These are phyloP conservation scores for Cutaneotrichosporon mucoides DNA, from an alignment of 1,284 basidiomycete genomes.

Conservation along the genomic window DNA sequence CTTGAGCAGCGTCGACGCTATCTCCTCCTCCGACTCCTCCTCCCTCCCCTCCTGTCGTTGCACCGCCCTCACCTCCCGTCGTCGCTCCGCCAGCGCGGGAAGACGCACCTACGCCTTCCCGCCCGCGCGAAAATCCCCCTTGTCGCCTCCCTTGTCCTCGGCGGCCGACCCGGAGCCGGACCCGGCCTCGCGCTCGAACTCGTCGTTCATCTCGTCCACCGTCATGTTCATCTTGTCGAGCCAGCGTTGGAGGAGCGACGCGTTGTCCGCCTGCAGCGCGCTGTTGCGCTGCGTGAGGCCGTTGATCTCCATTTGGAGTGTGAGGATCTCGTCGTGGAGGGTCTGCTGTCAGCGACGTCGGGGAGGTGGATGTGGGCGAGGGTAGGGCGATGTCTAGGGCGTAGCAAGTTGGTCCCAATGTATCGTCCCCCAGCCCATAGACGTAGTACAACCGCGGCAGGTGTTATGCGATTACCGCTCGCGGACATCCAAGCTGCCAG, in stretches of 20 bases:
- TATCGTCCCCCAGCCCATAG: no score
- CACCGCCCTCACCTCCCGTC: background rate
- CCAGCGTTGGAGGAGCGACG: conserved; percentile 89
- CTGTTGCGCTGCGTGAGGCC: conserved; percentile 84
- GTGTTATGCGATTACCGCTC: no score
- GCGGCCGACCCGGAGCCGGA: background rate
- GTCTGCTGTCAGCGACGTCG: conserved; percentile 59
- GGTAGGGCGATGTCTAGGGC: no score
- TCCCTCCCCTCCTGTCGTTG: background rate
- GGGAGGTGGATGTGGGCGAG: no score
- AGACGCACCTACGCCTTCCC: conserved; percentile 27
- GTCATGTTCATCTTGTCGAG: conserved; percentile 89
- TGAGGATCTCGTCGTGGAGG: conserved; percentile 88
- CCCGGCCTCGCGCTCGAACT: conserved; percentile 46
- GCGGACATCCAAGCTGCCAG: no score
- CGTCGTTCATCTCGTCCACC: conserved; percentile 92
- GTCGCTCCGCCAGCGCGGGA: conserved; percentile 1
- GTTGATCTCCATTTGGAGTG: conserved; percentile 80
- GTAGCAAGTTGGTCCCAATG: no score
- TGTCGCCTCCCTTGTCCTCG: no score
- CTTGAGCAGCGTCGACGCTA: no score
- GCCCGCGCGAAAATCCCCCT: conserved; percentile 39
- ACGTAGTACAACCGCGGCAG: no score
- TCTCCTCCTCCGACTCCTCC: background rate
- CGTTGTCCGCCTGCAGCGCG: conserved; percentile 84